Percentiles rank a stretch among this genome's conserved stretches.
phyloP scores from a whole-genome alignment of 2,329 filamentous ascomycete genomes.

The Pseudogymnoascus sp. region DNA sequence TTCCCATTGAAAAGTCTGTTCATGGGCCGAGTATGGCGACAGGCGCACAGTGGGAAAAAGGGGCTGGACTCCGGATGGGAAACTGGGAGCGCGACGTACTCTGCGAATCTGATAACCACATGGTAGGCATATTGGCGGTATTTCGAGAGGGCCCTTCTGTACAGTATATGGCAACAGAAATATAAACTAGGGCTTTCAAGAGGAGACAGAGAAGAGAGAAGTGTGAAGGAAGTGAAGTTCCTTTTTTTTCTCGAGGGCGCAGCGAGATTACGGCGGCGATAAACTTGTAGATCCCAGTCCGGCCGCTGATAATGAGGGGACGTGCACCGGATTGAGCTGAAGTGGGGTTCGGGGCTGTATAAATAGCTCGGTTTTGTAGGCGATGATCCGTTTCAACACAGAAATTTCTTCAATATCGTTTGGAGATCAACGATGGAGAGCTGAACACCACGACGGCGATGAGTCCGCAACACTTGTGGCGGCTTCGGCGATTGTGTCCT shows the following conservation, averaged over 20 bases:
- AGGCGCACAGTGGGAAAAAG: conserved; percentile 17
- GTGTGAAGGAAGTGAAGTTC: neutral
- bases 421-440: neutral
- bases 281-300: conserved; percentile 2
- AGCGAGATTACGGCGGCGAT: conserved; percentile 2
- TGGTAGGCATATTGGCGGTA: conserved; percentile 39
- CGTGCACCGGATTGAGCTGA: conserved; percentile 6
- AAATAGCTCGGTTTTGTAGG: neutral
- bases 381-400: conserved; percentile 3
- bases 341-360: neutral
- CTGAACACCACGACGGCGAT: neutral
- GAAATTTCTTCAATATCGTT: neutral
- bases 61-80: conserved; percentile 1
- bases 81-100: conserved; percentile 51
- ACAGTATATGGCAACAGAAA: neutral
- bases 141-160: neutral
- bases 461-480: neutral
- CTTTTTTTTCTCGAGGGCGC: conserved; percentile 3
- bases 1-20: conserved; percentile 1
- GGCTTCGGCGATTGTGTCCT: neutral
- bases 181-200: neutral
- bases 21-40: conserved; percentile 12
- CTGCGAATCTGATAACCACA: conserved; percentile 95
- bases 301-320: neutral
- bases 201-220: neutral